These are phyloP conservation scores for Triticum aestivum DNA, from an alignment of 176 grass and related monocot species.

Conservation along the genomic window IWGSC_CS_RefSeq_v2.1 NC_057802.1:251530850-251531349, in stretches of 20 bases:
- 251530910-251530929: background rate
- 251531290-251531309: background rate
- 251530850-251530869: background rate
- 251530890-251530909: constrained; percentile 5
- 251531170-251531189: background rate
- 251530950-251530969: background rate
- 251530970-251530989: background rate
- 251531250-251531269: constrained; percentile 21
- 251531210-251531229: background rate
- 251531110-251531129: background rate
- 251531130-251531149: background rate
- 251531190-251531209: background rate
- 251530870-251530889: background rate
- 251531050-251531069: background rate
- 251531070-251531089: background rate
- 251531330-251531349: background rate
- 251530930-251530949: background rate
- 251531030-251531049: background rate
- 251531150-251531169: background rate
- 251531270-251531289: constrained; percentile 15
- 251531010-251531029: background rate
- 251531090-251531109: background rate
- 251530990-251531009: background rate
- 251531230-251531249: background rate
- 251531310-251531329: background rate